Conservation (phyloP, 495 filamentous ascomycete species). For the Neurospora sp. region DNA sequence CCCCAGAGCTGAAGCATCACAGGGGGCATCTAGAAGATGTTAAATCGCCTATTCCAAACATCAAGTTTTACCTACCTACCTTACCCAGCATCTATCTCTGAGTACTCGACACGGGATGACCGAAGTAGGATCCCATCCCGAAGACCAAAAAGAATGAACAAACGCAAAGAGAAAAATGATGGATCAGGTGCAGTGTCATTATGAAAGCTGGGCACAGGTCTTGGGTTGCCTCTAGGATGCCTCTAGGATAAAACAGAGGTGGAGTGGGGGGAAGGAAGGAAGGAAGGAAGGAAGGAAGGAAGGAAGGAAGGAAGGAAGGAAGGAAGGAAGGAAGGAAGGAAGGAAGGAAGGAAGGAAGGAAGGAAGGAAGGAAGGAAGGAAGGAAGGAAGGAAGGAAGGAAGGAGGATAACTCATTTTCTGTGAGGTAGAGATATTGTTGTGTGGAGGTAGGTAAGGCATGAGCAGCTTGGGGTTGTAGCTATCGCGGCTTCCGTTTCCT, state of each 20-base stretch:
- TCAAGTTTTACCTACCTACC: not conserved
- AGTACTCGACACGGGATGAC: not conserved
- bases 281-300: not conserved
- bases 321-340: not conserved
- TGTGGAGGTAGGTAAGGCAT: not conserved
- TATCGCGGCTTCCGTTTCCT: not conserved
- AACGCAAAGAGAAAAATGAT: not conserved
- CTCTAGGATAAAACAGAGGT: not conserved
- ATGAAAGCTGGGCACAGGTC: not conserved
- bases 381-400: not conserved
- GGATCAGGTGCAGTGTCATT: not conserved
- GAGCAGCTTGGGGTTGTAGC: not conserved
- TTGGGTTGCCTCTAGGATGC: not conserved
- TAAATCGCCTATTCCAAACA: not conserved
- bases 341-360: not conserved
- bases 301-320: not conserved
- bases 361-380: not conserved
- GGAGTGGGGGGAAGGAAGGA: not conserved
- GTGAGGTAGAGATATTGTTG: not conserved
- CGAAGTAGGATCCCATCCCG: not conserved
- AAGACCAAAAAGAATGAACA: not conserved
- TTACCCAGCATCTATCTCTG: not conserved
- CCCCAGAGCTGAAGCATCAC: not conserved
- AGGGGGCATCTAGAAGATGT: not conserved
- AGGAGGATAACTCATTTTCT: not conserved